phyloP scores from a whole-genome alignment of 169 alveolate species.

The Eimeria falciformis region DNA sequence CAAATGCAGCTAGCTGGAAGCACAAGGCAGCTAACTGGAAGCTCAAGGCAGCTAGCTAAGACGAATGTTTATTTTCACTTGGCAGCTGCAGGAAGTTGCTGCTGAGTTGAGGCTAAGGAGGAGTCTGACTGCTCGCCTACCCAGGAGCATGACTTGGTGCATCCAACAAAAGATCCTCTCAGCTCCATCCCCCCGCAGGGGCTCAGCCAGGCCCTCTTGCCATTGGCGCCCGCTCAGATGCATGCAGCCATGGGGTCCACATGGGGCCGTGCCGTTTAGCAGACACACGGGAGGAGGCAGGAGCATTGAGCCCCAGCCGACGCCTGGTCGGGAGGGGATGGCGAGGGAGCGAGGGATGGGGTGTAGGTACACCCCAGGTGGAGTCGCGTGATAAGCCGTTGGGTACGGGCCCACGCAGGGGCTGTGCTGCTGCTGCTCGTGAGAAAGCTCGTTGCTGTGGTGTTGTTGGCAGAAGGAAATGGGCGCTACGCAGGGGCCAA shows the following conservation, averaged over 20 bases:
- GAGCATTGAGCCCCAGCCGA: constrained; percentile 1
- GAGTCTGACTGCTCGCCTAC: neutral
- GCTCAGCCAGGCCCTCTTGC: constrained; percentile 16
- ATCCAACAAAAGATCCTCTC: constrained; percentile 39
- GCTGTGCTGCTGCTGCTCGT: constrained; percentile 8
- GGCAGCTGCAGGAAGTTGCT: constrained; percentile 4
- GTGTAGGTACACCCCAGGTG: neutral
- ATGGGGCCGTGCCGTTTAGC: neutral
- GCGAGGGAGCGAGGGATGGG: neutral
- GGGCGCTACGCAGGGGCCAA: neutral
- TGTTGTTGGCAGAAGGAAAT: constrained; percentile 7
- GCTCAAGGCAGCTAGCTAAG: too few relatives aligned
- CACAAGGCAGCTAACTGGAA: neutral
- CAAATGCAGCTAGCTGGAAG: neutral
- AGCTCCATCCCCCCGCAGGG: constrained; percentile 20
- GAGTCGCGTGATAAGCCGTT: neutral
- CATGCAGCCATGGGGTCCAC: constrained; percentile 2
- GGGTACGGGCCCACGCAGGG: neutral
- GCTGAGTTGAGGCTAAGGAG: too few relatives aligned
- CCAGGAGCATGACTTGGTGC: constrained; percentile 34
- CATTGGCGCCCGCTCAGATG: constrained; percentile 6
- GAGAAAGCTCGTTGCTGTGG: neutral
- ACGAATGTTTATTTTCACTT: too few relatives aligned
- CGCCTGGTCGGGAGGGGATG: neutral
- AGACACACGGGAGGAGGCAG: neutral